Base-by-base conservation (phyloP, 257 asterid species). In the Solanum lignicaule region DNA sequence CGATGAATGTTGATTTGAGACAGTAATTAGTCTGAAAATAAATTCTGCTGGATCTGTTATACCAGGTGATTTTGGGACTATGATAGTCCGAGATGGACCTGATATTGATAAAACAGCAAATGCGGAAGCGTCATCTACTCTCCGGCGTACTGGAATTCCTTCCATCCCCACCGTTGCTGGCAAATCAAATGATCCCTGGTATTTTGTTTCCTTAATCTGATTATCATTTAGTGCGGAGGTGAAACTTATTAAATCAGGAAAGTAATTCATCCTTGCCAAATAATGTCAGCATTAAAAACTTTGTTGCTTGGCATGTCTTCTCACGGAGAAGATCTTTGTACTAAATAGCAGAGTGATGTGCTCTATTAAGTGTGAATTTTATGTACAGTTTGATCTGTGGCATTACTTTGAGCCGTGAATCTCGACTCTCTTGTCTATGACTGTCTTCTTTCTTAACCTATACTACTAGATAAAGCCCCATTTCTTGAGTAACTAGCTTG, bases 51-150 rank as follows among this genome's bases (percentile, higher is more conserved):
- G 81, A 62, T 55, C 48, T 87, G 62, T 89, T 83, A 88, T 86
- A 74, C 86, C 92, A 97, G 99, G 95, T 94, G 98, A 95, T 89
- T 95, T 93, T 91, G 98, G 99, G 88, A 97, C 99, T 14, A 90
- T 97, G 74, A 87, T 95, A 89, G 89, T 95, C 89, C 96, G 91
- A 90, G 96, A 93, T 86, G 93, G 91, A 87, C 89, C 43, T 86
- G 97, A 93, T 73, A 88, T 46, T 46, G 91, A 87, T 69, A 91
- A 85, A 88, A 86, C 94, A 69, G 92, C 91, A 82, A 90, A 91
- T 88, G 86, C 90, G 75, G 94, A 90, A 86, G 86, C 92, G 36
- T 89, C 91, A 72, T 86, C 94, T 90, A 90, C 94, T 88, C 71
- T 92, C 29, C 91, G 89, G 60, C 92, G 87, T 83, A 83, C 41